Evolutionary conservation across 352 stramenopile species (phyloP).

Genomic region (Thalassiosira oceanica): DNA sequence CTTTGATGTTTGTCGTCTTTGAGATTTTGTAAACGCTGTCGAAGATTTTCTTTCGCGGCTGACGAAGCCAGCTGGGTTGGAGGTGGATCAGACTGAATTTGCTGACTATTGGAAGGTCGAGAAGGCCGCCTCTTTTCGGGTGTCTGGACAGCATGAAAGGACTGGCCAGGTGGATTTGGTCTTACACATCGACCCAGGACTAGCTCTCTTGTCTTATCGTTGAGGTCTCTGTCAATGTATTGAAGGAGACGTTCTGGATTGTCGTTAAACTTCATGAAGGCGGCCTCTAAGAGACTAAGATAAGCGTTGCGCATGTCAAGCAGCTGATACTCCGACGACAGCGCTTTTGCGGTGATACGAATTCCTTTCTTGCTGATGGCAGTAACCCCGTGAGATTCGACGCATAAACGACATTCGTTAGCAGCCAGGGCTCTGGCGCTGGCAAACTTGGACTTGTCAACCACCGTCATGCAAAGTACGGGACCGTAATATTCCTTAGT

Average conservation of each 20-base stretch:
- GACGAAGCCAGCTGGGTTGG: neutral
- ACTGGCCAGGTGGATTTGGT: no score
- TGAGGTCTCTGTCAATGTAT: conserved; percentile 42
- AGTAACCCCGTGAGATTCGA: conserved; percentile 52
- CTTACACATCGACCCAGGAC: conserved; percentile 62
- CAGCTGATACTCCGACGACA: conserved; percentile 72
- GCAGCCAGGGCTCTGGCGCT: conserved; percentile 61
- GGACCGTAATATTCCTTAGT: conserved; percentile 58
- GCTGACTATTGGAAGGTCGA: neutral
- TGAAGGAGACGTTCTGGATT: conserved; percentile 64
- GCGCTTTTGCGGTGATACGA: conserved; percentile 45
- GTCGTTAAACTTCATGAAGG: conserved; percentile 63
- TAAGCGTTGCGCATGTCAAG: conserved; percentile 67
- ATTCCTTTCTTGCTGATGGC: conserved; percentile 77
- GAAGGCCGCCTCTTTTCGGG: neutral
- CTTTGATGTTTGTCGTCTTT: neutral
- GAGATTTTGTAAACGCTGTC: no score
- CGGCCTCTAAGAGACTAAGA: conserved; percentile 69
- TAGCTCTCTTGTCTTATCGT: conserved; percentile 50
- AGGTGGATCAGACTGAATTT: neutral
- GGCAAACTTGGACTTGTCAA: conserved; percentile 59
- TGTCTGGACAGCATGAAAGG: no score
- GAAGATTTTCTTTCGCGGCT: conserved; percentile 9
- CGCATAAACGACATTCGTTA: conserved; percentile 55
- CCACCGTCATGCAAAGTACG: conserved; percentile 67